Evolutionary conservation across 495 filamentous ascomycete genomes (phyloP).

Genomic region (Xylaria intraflava): DNA sequence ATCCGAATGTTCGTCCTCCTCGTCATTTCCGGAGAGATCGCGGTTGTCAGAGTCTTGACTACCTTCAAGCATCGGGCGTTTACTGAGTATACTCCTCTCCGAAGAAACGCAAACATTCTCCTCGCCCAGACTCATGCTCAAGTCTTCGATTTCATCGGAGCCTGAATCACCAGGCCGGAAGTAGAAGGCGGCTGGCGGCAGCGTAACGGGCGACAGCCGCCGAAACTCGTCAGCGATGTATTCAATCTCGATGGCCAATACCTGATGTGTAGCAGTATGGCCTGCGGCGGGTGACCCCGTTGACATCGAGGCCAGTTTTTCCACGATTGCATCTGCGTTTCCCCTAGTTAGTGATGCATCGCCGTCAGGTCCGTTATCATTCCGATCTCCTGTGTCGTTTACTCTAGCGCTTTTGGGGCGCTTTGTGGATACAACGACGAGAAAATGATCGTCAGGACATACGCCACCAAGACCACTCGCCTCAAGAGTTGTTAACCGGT

Average conservation of each 20-base stretch:
- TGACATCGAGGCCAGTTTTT: constrained; percentile 31
- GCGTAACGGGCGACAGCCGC: constrained; percentile 31
- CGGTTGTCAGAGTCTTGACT: constrained; percentile 19
- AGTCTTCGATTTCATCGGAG: constrained; percentile 19
- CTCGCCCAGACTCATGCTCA: constrained; percentile 20
- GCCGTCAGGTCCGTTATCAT: background rate
- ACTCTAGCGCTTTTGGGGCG: constrained; percentile 24
- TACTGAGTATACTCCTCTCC: constrained; percentile 24
- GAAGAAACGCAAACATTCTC: constrained; percentile 20
- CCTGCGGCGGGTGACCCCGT: constrained; percentile 25
- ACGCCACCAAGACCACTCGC: constrained; percentile 61
- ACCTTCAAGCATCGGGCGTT: constrained; percentile 22
- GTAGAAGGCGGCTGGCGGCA: constrained; percentile 40
- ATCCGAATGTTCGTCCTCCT: constrained; percentile 29
- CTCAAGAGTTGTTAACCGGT: constrained; percentile 36
- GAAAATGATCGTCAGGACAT: constrained; percentile 61
- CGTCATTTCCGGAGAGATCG: constrained; percentile 25
- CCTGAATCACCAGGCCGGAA: constrained; percentile 32
- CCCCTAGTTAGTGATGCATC: constrained; percentile 10
- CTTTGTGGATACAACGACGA: constrained; percentile 47
- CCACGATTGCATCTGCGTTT: constrained; percentile 27
- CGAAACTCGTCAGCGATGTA: constrained; percentile 27
- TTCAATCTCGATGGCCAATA: constrained; percentile 23
- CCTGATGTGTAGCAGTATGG: background rate
- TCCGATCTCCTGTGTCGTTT: constrained; percentile 13